A percentile compares a stretch with the other conserved stretches of the same genome.
Conservation (phyloP, 2,329 filamentous ascomycete genomes). For the Penicillium sp. region DNA sequence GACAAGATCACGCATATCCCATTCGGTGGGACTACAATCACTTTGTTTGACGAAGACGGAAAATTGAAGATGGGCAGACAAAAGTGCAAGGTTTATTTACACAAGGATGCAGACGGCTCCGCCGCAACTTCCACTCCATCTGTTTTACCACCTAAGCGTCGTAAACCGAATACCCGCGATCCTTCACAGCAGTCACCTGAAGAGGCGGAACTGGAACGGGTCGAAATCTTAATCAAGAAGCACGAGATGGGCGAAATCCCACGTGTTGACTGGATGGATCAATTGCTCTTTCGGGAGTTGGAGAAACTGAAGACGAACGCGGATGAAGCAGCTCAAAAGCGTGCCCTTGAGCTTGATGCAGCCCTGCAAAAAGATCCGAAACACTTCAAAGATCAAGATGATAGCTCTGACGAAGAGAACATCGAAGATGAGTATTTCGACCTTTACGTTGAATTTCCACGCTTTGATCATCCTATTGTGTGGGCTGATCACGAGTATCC, state of each 20-base stretch:
- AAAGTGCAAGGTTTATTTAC: slow-evolving; percentile 76
- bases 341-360: slow-evolving; percentile 34
- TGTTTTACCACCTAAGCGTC: slow-evolving; percentile 48
- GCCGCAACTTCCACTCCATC: slow-evolving; percentile 72
- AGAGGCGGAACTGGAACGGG: slow-evolving; percentile 75
- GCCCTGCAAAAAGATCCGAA: slow-evolving; percentile 15
- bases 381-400: slow-evolving; percentile 31
- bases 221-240: slow-evolving; percentile 88
- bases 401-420: slow-evolving; percentile 34
- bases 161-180: slow-evolving; percentile 42
- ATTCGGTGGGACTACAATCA: slow-evolving; percentile 86
- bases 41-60: slow-evolving; percentile 85
- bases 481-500: slow-evolving; percentile 92
- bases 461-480: slow-evolving; percentile 91
- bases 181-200: slow-evolving; percentile 51
- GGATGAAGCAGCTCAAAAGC: slow-evolving; percentile 56
- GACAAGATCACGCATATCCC: slow-evolving; percentile 66
- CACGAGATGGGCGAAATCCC: slow-evolving; percentile 96
- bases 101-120: slow-evolving; percentile 75
- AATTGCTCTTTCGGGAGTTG: slow-evolving; percentile 80
- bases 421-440: slow-evolving; percentile 60
- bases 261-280: slow-evolving; percentile 88
- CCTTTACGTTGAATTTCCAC: slow-evolving; percentile 80
- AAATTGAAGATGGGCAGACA: slow-evolving; percentile 85
- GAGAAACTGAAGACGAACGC: slow-evolving; percentile 65